Evolutionary conservation across 2,329 filamentous ascomycete species (phyloP), one percentile per base, ranked within the genome.

Genomic region (Grosmannia clavigera): DNA sequence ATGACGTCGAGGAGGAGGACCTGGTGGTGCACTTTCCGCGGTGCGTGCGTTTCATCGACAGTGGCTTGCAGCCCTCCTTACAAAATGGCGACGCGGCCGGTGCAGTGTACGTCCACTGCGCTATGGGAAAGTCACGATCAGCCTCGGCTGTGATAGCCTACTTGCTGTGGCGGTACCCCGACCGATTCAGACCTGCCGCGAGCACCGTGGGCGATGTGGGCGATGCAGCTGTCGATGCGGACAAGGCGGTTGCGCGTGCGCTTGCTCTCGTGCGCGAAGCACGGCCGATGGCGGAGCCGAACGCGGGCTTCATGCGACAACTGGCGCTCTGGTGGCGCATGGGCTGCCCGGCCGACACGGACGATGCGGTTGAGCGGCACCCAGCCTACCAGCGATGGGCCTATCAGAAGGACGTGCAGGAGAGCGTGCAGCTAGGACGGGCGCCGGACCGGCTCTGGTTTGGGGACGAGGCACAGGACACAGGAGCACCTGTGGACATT

Each of bases 101-200:
- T 33, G 79, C 73, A 16, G 80, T 84, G 33, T 80, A 79, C 60
- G 81, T 84, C 11, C 78, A 81, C 74, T 96, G 94, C 79, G 92
- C 91, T 27, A 96, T 96, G 85, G 94, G 94, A 58, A 95, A 95
- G 74, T 96, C 92, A 40, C 88, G 94, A 61, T 97, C 92, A 55
- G 88, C 92, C 65, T 86, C 90, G 38, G 83, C 89, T 65, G 81
- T 90, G 59, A 81, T 95, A 61, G 92, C 94, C 63, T 97, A 92
- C 72, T 78, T 97, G 57, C 86, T 97, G 64, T 85, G 82, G 72
- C 81, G 81, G 66, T 78, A 83, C 65, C 81, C 82, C 5, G 70
- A 77, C 43, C 78, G 77, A 59, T 82, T 82, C 66, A 72, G 74
- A 3, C 2, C 27, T 25, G 48, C 2, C 3, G 57, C 6, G 5